A percentile compares a stretch with the other conserved stretches of the same genome.
phyloP scores from a whole-genome alignment of 805 yeast species.

The Priceomyces medius region DNA sequence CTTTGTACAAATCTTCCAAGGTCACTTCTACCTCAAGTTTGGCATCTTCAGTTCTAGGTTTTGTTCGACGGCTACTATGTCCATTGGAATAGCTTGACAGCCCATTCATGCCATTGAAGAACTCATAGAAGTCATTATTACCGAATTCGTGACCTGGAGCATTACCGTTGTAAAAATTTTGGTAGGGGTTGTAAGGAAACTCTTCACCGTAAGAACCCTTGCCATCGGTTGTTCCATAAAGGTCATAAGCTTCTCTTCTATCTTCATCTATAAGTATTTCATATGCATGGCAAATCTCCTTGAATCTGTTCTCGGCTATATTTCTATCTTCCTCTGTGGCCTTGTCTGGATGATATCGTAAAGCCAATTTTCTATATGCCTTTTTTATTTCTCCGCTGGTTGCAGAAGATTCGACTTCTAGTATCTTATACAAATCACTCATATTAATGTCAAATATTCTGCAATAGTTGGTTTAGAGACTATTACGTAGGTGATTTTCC shows the following conservation, averaged over 20 bases:
- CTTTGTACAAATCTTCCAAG: conserved; percentile 73
- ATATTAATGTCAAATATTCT: conserved; percentile 5
- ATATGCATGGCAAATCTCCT: conserved; percentile 83
- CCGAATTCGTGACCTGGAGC: conserved; percentile 47
- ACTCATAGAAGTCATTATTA: conserved; percentile 76
- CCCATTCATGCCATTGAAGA: conserved; percentile 50
- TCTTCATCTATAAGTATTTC: conserved; percentile 74
- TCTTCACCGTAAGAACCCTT: conserved; percentile 16
- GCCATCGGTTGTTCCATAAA: conserved; percentile 46
- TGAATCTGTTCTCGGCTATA: conserved; percentile 74
- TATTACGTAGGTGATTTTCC: too few relatives aligned
- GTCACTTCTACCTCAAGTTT: conserved; percentile 61
- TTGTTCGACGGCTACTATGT: conserved; percentile 14
- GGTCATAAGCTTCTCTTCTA: conserved; percentile 58
- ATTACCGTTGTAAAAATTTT: conserved; percentile 27
- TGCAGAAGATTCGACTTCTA: conserved; percentile 69
- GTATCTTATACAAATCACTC: conserved; percentile 53
- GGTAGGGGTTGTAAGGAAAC: conserved; percentile 36
- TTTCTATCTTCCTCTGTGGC: conserved; percentile 64
- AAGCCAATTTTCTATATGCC: conserved; percentile 83
- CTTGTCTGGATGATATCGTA: conserved; percentile 87
- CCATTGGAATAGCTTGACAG: conserved; percentile 14
- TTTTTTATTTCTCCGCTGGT: conserved; percentile 69
- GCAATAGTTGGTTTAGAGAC: too few relatives aligned
- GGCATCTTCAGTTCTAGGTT: conserved; percentile 62